Evolutionary conservation across 208 protist genomes (phyloP), one percentile per base, ranked within the genome.

Genomic region (Balamuthia mandrillaris): DNA sequence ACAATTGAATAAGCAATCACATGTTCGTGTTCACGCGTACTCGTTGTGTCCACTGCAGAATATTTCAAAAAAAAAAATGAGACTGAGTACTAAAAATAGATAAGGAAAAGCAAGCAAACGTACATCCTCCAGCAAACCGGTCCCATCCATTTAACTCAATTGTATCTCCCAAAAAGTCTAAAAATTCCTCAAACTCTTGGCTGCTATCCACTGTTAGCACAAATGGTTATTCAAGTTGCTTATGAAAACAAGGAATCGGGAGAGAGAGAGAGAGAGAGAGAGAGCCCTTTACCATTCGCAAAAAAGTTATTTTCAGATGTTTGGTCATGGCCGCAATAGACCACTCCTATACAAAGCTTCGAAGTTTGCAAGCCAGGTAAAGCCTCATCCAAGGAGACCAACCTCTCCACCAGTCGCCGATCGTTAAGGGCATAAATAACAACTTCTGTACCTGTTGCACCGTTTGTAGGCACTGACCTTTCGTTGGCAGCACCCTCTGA

Each of bases 231-330:
- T 35, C 47, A 18, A 52, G 14, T n/a, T 18, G 47, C 9, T 2
- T 44, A 5, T 27, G 10, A 49, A 18, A 6, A 63, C 10, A 63
- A 29, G 10, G 18, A 6, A 29, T 35, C 56, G 18, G 16, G 47
- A 18, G 47, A 54, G 47, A 54, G 14, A 52, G 18, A n/a, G 47
- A 24, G 56, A 4, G 33, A 1, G 27, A 21, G 7, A 41, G 1
- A 1, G 37, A 72, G 63, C 4, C 14, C 3, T 3, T 72, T 18
- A 72, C 63, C 33, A 72, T 72, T 72, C n/a, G 63, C 41, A 21
- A 72, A 72, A 41, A 72, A 72, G 9, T 72, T 41, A n/a, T 72
- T 72, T 33, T 72, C 63, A 27, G 41, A 49, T 10, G 63, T 72
- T 41, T 72, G 63, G 29, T 72, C 37, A 9, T 33, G 37, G n/a